Conservation (phyloP, 371 early-diverging fungal genomes). For the Apophysomyces elegans region DNA sequence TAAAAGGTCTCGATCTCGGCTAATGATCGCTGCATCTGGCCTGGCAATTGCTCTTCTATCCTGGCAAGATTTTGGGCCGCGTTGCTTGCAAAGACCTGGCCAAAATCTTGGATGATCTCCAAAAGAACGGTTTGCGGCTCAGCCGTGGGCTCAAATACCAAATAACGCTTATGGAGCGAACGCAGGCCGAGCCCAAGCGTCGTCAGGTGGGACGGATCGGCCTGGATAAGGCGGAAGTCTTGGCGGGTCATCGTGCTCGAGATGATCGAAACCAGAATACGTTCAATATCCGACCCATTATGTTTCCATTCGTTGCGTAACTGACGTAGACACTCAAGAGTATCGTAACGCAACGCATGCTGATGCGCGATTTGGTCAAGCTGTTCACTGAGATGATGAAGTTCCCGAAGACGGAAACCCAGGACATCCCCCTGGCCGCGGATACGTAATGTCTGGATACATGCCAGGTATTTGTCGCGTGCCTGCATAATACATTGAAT, state of each 20-base stretch:
- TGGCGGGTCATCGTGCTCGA: conserved; percentile 26
- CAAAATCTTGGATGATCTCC: conserved; percentile 29
- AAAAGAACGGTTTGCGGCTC: conserved; percentile 21
- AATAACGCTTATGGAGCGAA: conserved; percentile 13
- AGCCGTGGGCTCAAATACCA: neutral
- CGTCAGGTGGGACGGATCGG: neutral
- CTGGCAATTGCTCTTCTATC: conserved; percentile 24
- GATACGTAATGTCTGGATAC: conserved; percentile 24
- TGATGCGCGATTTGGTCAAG: conserved; percentile 34
- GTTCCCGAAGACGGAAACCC: conserved; percentile 21
- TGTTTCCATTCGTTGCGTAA: conserved; percentile 39
- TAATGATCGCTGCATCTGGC: neutral
- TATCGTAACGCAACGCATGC: conserved; percentile 29
- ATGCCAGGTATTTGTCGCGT: conserved; percentile 25
- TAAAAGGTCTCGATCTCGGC: neutral
- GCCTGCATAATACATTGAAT: neutral
- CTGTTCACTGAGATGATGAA: conserved; percentile 19
- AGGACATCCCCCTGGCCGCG: conserved; percentile 20
- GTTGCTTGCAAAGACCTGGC: conserved; percentile 40
- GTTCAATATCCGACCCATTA: neutral
- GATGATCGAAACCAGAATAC: conserved; percentile 13
- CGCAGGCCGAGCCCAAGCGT: conserved; percentile 12
- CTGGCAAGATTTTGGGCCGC: conserved; percentile 38
- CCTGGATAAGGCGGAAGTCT: conserved; percentile 28
- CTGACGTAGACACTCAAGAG: conserved; percentile 27